Conservation (phyloP, 2,329 filamentous ascomycete species). For the Diaporthe helianthi region DNA sequence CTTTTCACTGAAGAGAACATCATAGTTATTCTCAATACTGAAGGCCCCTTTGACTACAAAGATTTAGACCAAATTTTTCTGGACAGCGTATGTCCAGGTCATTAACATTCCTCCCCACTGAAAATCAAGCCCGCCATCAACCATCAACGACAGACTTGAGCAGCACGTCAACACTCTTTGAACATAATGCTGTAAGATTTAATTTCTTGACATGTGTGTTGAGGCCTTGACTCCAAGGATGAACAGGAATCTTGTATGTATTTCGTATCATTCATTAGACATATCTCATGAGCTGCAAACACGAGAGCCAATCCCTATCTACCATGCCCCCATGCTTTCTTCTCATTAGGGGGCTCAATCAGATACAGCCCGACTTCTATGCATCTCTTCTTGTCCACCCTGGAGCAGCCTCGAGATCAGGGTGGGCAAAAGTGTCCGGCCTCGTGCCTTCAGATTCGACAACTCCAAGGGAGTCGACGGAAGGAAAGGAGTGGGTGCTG, state of each 20-base stretch:
- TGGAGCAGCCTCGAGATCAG: background rate
- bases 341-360: slow-evolving; percentile 9
- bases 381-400: background rate
- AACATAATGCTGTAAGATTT: background rate
- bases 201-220: background rate
- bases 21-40: too few species aligned
- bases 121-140: too few species aligned
- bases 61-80: too few species aligned
- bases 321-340: background rate
- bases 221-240: background rate
- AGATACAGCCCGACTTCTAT: slow-evolving; percentile 24
- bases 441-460: background rate
- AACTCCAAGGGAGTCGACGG: background rate
- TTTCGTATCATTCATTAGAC: slow-evolving; percentile 32
- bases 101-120: too few species aligned
- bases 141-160: too few species aligned
- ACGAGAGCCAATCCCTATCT: slow-evolving; percentile 16
- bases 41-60: too few species aligned
- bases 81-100: too few species aligned
- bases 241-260: slow-evolving; percentile 17
- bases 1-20: too few species aligned
- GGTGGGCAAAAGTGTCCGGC: slow-evolving; percentile 1
- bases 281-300: slow-evolving; percentile 30
- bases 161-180: too few species aligned
- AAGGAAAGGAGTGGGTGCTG: background rate